phyloP scores from a whole-genome alignment of 495 filamentous ascomycete genomes.

The Chlorociboria aeruginascens region DNA sequence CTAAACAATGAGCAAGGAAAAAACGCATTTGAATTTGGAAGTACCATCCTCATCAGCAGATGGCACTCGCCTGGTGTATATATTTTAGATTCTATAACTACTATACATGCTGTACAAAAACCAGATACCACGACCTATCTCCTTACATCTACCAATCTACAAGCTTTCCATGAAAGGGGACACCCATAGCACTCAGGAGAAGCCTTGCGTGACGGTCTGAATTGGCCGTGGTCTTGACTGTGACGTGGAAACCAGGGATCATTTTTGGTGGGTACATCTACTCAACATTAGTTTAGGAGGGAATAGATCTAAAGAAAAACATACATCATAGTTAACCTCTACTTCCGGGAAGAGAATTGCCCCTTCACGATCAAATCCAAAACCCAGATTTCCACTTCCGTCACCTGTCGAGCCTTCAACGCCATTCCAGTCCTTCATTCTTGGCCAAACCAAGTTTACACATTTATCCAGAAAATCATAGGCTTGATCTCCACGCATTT shows the following conservation, averaged over 20 bases:
- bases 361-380: constrained; percentile 58
- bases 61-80: too few species aligned
- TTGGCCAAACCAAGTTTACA: constrained; percentile 79
- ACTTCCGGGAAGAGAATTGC: constrained; percentile 84
- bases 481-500: constrained; percentile 65
- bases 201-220: constrained; percentile 87
- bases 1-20: too few species aligned
- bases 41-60: too few species aligned
- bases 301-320: constrained; percentile 23
- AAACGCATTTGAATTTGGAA: too few species aligned
- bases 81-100: too few species aligned
- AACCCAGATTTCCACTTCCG: constrained; percentile 74
- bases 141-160: constrained; percentile 27
- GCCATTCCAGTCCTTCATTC: constrained; percentile 89
- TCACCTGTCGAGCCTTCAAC: constrained; percentile 68
- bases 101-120: too few species aligned
- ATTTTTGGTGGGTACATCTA: constrained; percentile 75
- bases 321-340: constrained; percentile 83
- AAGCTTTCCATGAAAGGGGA: constrained; percentile 73
- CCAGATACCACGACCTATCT: background rate
- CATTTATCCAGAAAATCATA: constrained; percentile 79
- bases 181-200: constrained; percentile 66
- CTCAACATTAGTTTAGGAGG: background rate
- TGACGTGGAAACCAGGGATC: constrained; percentile 84
- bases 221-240: constrained; percentile 75